Evolutionary conservation across 2,329 filamentous ascomycete genomes (phyloP).

Genomic region (Neopestalotiopsis sp.): DNA sequence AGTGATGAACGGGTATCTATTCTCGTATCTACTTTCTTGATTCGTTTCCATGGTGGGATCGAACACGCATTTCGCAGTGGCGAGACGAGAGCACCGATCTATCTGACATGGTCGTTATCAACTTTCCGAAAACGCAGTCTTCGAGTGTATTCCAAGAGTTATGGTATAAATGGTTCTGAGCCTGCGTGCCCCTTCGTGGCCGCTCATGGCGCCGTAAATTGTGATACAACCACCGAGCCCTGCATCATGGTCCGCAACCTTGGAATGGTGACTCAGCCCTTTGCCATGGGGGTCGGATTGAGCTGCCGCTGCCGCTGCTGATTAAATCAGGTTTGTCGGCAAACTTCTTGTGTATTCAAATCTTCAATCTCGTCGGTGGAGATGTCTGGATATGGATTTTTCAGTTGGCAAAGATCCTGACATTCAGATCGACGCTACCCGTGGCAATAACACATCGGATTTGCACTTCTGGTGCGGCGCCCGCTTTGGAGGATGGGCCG

Average conservation of each 20-base stretch:
- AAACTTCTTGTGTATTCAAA: not conserved
- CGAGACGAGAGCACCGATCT: not conserved
- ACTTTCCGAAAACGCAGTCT: not conserved
- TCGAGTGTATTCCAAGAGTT: not conserved
- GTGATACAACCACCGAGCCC: not conserved
- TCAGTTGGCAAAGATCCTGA: slow-evolving; percentile 76
- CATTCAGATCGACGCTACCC: slow-evolving; percentile 81
- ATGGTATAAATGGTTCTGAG: not conserved
- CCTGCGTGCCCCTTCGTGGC: not conserved
- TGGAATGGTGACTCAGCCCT: not conserved
- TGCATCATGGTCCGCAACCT: not conserved
- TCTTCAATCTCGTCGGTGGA: not conserved
- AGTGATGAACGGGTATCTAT: slow-evolving; percentile 21
- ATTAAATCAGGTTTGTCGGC: not conserved
- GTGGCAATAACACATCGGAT: slow-evolving; percentile 88
- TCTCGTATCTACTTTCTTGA: slow-evolving; percentile 18
- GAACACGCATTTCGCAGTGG: not conserved
- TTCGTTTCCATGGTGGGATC: not conserved
- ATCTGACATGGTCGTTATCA: not conserved
- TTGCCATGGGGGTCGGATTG: not conserved
- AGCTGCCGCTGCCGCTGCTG: not conserved
- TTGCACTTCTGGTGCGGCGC: slow-evolving; percentile 58
- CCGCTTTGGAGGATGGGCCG: slow-evolving; percentile 46
- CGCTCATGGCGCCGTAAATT: not conserved
- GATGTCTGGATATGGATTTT: not conserved